Conservation (phyloP, 306 rosid species). For the Prunus mume region DNA sequence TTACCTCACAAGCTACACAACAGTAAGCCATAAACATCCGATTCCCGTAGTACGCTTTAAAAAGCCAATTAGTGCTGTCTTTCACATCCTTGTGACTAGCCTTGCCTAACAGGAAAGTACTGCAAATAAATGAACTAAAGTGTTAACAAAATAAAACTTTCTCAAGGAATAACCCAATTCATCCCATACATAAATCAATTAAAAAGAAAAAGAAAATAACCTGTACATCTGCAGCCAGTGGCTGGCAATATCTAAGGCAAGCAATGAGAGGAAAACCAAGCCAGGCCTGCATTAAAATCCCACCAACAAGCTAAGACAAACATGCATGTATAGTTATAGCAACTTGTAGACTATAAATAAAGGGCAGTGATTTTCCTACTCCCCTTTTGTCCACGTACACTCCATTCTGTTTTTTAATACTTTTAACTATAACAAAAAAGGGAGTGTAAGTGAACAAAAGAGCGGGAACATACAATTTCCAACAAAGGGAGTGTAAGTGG, state of each 20-base stretch:
- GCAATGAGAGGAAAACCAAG: constrained; percentile 72
- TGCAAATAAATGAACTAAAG: constrained; percentile 37
- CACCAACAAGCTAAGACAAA: constrained; percentile 34
- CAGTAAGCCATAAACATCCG: constrained; percentile 97
- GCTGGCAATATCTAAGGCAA: constrained; percentile 92
- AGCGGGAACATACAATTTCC: too few relatives aligned
- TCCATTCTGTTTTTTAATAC: too few relatives aligned
- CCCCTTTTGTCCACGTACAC: too few relatives aligned
- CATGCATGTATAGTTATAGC: constrained; percentile 20
- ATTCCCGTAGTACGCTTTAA: constrained; percentile 85
- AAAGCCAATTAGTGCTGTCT: constrained; percentile 95
- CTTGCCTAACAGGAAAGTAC: constrained; percentile 92
- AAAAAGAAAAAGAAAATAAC: constrained; percentile 28
- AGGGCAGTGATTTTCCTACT: too few relatives aligned
- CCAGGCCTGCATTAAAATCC: constrained; percentile 73
- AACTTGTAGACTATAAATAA: constrained; percentile 10
- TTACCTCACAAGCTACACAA: constrained; percentile 92
- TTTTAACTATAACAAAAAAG: too few relatives aligned
- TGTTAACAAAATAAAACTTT: constrained; percentile 6
- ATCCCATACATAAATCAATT: constrained; percentile 8
- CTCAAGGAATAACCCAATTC: not conserved
- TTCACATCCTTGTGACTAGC: constrained; percentile 96
- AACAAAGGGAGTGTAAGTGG: too few relatives aligned
- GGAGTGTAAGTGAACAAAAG: too few relatives aligned
- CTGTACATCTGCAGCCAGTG: constrained; percentile 99